Conservation (phyloP, 1,284 basidiomycete genomes). For the Pseudozyma thailandica region DNA sequence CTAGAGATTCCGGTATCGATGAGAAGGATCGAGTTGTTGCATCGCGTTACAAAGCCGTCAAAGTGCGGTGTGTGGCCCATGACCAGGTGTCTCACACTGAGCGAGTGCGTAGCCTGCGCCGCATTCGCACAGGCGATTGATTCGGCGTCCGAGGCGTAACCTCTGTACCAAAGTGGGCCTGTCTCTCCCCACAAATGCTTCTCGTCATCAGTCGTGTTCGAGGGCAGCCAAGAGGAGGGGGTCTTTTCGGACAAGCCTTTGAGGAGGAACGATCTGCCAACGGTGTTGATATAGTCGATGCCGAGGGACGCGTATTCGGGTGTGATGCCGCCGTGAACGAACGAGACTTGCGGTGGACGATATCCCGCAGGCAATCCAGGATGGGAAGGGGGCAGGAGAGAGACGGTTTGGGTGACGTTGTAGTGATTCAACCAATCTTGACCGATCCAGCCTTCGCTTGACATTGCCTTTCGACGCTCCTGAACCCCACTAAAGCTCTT, state of each 20-base stretch:
- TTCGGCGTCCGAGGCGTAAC: constrained; percentile 54
- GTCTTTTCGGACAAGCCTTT: constrained; percentile 42
- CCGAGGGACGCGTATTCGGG: constrained; percentile 51
- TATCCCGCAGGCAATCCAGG: constrained; percentile 14
- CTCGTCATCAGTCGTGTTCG: constrained; percentile 47
- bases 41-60: constrained; percentile 59
- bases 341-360: constrained; percentile 30
- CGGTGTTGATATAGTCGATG: constrained; percentile 47
- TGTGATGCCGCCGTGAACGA: constrained; percentile 66
- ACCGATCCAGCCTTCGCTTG: constrained; percentile 69
- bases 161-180: constrained; percentile 66
- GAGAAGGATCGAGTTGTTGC: constrained; percentile 48
- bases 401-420: constrained; percentile 52
- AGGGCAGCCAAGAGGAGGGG: constrained; percentile 30
- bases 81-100: constrained; percentile 45
- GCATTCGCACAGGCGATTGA: constrained; percentile 43
- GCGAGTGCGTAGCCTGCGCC: constrained; percentile 4
- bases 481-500: constrained; percentile 60
- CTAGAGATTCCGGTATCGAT: constrained; percentile 66
- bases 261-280: constrained; percentile 48
- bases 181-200: constrained; percentile 38
- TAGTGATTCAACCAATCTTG: constrained; percentile 56
- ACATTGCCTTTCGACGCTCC: constrained; percentile 51
- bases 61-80: constrained; percentile 66
- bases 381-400: constrained; percentile 33